phyloP scores from a whole-genome alignment of 2,329 filamentous ascomycete species.

The Ramularia endophylla region DNA sequence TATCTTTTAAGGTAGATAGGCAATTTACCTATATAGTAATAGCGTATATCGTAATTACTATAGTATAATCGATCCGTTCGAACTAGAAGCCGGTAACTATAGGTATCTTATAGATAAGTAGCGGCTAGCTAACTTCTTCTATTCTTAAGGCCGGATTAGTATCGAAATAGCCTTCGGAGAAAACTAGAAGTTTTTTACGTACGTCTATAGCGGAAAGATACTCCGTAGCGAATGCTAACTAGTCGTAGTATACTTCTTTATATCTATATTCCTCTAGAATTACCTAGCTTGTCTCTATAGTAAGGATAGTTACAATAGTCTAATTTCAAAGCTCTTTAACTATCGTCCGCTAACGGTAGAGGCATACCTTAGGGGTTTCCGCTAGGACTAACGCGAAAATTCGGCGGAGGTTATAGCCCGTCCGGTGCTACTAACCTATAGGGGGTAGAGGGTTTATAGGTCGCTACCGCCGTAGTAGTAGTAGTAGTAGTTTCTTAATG shows the following conservation, averaged over 20 bases:
- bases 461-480: neutral
- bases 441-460: neutral
- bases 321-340: neutral
- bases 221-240: neutral
- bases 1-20: neutral
- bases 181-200: neutral
- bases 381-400: neutral
- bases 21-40: slow-evolving; percentile 1
- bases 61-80: neutral
- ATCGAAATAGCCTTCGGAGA: neutral
- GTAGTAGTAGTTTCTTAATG: too few species aligned
- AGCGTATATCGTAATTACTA: neutral
- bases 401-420: neutral
- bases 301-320: neutral
- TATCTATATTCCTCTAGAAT: neutral
- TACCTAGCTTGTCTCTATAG: neutral
- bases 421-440: neutral
- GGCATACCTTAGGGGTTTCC: neutral
- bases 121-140: neutral
- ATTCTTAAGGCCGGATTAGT: neutral
- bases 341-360: neutral
- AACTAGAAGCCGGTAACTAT: neutral
- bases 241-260: neutral
- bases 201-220: neutral
- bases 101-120: neutral